Conservation (phyloP, 805 yeast species). For the Sporopachydermia quercuum region DNA sequence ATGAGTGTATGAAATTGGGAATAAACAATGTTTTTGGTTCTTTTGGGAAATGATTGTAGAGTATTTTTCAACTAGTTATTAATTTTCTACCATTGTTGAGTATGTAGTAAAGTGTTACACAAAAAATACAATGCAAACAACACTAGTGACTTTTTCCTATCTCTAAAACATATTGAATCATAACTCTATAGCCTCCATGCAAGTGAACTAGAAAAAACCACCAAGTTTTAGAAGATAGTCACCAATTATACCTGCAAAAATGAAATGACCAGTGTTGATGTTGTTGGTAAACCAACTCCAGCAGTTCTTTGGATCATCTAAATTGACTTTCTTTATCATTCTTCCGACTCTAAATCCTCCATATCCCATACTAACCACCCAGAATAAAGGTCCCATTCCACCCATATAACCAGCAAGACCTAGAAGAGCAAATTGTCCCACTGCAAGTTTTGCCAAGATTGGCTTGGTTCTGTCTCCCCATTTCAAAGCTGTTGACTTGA, state of each 20-base stretch:
- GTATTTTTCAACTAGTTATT: too few relatives aligned
- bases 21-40: too few relatives aligned
- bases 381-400: slow-evolving; percentile 80
- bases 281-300: slow-evolving; percentile 71
- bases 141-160: too few relatives aligned
- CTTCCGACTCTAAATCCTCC: slow-evolving; percentile 55
- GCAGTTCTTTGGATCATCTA: slow-evolving; percentile 69
- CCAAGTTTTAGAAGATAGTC: slow-evolving; percentile 21
- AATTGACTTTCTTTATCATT: slow-evolving; percentile 61
- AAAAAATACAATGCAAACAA: too few relatives aligned
- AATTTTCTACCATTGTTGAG: too few relatives aligned
- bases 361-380: slow-evolving; percentile 38
- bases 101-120: too few relatives aligned
- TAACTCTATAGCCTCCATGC: too few relatives aligned
- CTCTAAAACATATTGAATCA: too few relatives aligned
- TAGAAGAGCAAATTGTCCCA: slow-evolving; percentile 51
- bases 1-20: too few relatives aligned
- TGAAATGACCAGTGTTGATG: slow-evolving; percentile 39
- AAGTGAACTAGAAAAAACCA: slow-evolving; percentile 9
- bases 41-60: too few relatives aligned
- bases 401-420: slow-evolving; percentile 57
- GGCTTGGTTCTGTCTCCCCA: slow-evolving; percentile 79
- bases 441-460: slow-evolving; percentile 47
- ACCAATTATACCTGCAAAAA: slow-evolving; percentile 19
- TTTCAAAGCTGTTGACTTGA: slow-evolving; percentile 86